These are phyloP conservation scores for Dalechampia spathulata DNA, from an alignment of 441 rosid species.

Conservation along the genomic window DNA sequence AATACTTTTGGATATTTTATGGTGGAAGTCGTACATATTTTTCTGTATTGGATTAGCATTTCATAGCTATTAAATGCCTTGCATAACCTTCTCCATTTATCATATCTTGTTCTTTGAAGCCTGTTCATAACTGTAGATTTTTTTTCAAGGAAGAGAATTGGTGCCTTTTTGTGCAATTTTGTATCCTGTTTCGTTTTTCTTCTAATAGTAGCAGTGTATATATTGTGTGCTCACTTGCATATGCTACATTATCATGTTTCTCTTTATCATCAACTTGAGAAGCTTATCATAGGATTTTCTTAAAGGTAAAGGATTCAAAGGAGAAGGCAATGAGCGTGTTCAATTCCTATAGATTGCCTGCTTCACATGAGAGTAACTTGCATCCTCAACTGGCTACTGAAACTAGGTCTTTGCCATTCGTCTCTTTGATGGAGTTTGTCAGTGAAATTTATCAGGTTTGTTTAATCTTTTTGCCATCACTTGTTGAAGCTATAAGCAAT, in stretches of 20 bases:
- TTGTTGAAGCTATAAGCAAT: background rate
- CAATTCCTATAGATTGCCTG: conserved; percentile 51
- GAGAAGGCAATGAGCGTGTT: conserved; percentile 79
- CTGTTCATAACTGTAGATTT: too few relatives aligned
- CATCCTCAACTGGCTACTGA: conserved; percentile 50
- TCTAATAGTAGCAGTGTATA: too few relatives aligned
- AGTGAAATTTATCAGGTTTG: conserved; percentile 91
- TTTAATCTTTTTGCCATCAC: conserved; percentile 5
- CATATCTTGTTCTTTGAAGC: too few relatives aligned
- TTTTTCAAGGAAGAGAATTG: too few relatives aligned
- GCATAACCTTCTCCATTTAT: background rate
- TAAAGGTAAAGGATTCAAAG: conserved; percentile 85
- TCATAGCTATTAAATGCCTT: background rate
- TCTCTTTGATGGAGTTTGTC: conserved; percentile 87
- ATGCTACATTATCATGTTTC: background rate
- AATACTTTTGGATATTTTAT: background rate
- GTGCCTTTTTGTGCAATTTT: too few relatives aligned
- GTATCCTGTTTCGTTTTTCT: background rate
- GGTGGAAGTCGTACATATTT: background rate
- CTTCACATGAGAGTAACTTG: conserved; percentile 44
- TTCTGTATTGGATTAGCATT: background rate
- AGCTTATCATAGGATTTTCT: conserved; percentile 18
- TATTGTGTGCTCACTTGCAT: background rate
- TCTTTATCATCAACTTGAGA: conserved; percentile 14
- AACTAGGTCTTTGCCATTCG: conserved; percentile 44